Conservation (phyloP, 75 land plant genomes). For the Pinus albicaulis region DNA sequence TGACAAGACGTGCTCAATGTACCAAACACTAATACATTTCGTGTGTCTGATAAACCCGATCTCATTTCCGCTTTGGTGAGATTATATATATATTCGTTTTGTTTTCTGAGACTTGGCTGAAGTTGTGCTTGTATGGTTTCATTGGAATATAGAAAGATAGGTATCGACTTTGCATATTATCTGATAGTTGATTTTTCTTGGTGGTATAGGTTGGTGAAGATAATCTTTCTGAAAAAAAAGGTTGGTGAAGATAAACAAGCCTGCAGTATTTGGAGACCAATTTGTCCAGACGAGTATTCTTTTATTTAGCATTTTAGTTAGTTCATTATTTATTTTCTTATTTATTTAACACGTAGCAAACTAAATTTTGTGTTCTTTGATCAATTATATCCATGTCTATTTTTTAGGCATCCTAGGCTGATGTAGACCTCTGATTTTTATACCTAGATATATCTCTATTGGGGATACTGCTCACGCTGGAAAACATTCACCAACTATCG, state of each 20-base stretch:
- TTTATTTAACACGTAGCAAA: too few species aligned
- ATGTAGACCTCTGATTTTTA: too few species aligned
- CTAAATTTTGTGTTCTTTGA: neutral
- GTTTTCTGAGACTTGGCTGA: too few species aligned
- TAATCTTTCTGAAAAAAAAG: too few species aligned
- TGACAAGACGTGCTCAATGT: too few species aligned
- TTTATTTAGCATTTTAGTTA: neutral
- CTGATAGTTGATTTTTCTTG: neutral
- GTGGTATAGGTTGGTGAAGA: conserved; percentile 23
- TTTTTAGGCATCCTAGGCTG: neutral
- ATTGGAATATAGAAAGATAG: too few species aligned
- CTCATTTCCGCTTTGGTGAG: too few species aligned
- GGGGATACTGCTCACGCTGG: conserved; percentile 88
- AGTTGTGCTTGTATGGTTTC: too few species aligned
- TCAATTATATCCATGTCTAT: neutral
- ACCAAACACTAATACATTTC: too few species aligned
- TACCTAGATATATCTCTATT: conserved; percentile 69
- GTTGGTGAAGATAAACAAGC: conserved; percentile 27
- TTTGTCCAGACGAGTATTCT: conserved; percentile 73
- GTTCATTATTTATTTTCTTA: conserved; percentile 15
- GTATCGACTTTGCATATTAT: too few species aligned
- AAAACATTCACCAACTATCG: conserved; percentile 67
- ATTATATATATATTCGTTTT: too few species aligned
- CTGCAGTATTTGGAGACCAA: conserved; percentile 84
- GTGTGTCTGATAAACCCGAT: too few species aligned